Base-by-base conservation (phyloP, 2,329 filamentous ascomycete genomes). In the Capronia epimyces region DNA sequence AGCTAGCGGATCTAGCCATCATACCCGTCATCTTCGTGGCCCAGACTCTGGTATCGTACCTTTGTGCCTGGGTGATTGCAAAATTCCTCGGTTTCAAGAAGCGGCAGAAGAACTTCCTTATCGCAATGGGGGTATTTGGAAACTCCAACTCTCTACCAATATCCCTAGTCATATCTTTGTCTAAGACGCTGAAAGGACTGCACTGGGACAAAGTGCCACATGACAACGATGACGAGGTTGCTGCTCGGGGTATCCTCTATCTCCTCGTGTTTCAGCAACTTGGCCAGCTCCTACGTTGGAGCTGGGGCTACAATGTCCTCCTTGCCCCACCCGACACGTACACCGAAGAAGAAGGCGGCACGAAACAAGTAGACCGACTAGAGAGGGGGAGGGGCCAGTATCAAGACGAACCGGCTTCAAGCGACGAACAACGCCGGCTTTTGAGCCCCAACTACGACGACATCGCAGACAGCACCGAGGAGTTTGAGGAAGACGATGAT, bases 71-170 rank as follows among this genome's bases (percentile, higher is more conserved):
- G 7, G 63, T 78, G 10, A 80, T 97, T 48, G 81, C 87, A 15
- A 84, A 80, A 69, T 73, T 82, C 43, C 95, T 90, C 67, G 77
- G 87, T 13, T 90, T 98, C 70, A 82, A 82, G 62, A 89, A 86
- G 68, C 82, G 91, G 56, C 87, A 89, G 36, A 81, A 84, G 59
- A 98, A 98, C 71, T 98, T 98, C 65, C 86, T 98, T 36, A 87
- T 89, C 25, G 93, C 93, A 46, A 98, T 98, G 93, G 90, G 87
- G 43, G 81, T 97, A 43, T 98, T 98, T 67, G 93, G 91, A 62
- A 98, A 98, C 69, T 97, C 91, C 27, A 98, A 98, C 71, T 97
- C 93, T 15, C 79, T 98, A 16, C 93, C 93, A 0, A 97, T 98
- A 55, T 98, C 93, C 0, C 82, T 98, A 49, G 89, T 98, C 56